Percentiles rank a stretch among this genome's conserved stretches.
Evolutionary conservation across 257 asterid genomes (phyloP).

Genomic region (Solanum dulcamara): DNA sequence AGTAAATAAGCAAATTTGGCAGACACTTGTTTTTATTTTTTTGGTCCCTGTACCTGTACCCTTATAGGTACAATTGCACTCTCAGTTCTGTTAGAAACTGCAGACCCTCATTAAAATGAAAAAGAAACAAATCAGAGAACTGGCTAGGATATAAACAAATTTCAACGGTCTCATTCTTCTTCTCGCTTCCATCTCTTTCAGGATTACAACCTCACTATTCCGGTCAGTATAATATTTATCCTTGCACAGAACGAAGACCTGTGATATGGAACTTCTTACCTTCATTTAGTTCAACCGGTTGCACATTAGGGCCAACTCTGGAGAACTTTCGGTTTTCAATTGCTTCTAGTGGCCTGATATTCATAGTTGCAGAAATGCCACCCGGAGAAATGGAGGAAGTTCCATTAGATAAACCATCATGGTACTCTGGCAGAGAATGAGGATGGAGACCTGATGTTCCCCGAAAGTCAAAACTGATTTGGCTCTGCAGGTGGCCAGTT

Average conservation of each 20-base stretch:
- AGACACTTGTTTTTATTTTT: neutral
- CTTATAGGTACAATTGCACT: neutral
- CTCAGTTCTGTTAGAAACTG: neutral
- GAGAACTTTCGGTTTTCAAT: constrained; percentile 53
- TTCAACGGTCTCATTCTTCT: neutral
- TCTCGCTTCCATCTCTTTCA: neutral
- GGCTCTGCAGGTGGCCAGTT: constrained; percentile 42
- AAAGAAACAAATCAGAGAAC: neutral
- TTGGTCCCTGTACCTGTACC: neutral
- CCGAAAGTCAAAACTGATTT: constrained; percentile 45
- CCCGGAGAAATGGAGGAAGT: constrained; percentile 57
- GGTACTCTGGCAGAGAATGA: constrained; percentile 75
- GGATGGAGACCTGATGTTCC: constrained; percentile 51
- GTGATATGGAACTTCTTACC: constrained; percentile 23
- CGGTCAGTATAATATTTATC: neutral
- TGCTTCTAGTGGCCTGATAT: constrained; percentile 39
- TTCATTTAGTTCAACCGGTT: constrained; percentile 55
- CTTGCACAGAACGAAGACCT: neutral
- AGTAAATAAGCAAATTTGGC: neutral
- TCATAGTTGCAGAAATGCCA: constrained; percentile 43
- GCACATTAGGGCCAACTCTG: constrained; percentile 49
- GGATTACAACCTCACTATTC: neutral
- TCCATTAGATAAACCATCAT: constrained; percentile 57
- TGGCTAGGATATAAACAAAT: neutral
- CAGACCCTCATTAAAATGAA: neutral